Percentiles rank a stretch among this genome's conserved stretches.
Evolutionary conservation across 768 basidiomycete species (phyloP).

Genomic region (Leccinum subgranulosum): DNA sequence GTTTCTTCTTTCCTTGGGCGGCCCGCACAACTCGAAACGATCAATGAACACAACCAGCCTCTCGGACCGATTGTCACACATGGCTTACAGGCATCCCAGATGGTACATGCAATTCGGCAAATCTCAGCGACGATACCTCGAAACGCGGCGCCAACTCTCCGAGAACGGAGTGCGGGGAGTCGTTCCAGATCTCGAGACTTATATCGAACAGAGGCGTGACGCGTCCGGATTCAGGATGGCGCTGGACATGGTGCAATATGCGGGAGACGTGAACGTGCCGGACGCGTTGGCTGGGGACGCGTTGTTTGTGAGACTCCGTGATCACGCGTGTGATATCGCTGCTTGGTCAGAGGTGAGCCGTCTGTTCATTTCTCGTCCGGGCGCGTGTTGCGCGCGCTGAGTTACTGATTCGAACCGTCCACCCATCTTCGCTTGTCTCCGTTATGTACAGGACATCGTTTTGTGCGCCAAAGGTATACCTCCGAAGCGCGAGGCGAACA

Average conservation of each 20-base stretch:
- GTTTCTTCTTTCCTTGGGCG: not conserved
- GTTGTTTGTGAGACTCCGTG: conserved; percentile 33
- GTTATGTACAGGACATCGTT: conserved; percentile 50
- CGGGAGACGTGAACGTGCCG: conserved; percentile 43
- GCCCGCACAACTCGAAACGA: not conserved
- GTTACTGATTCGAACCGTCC: not conserved
- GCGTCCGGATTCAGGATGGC: conserved; percentile 48
- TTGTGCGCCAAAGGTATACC: conserved; percentile 49
- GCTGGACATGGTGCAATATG: conserved; percentile 51
- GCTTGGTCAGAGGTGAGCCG: conserved; percentile 49
- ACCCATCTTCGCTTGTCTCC: not conserved
- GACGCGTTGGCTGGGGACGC: conserved; percentile 26
- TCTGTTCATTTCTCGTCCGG: not conserved
- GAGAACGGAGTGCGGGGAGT: conserved; percentile 19
- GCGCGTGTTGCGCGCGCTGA: too few relatives aligned
- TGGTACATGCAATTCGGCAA: conserved; percentile 44
- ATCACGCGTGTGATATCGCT: conserved; percentile 47
- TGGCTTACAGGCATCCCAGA: conserved; percentile 31
- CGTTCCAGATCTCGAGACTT: conserved; percentile 43
- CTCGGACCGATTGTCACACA: conserved; percentile 35
- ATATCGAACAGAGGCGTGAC: conserved; percentile 44
- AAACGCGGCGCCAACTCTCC: conserved; percentile 32
- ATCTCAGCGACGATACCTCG: conserved; percentile 32
- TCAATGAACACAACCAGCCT: conserved; percentile 29
- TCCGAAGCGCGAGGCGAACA: conserved; percentile 37